Evolutionary conservation across 1,284 basidiomycete species (phyloP), one percentile per base, ranked within the genome.

Genomic region (Athelia sp.): DNA sequence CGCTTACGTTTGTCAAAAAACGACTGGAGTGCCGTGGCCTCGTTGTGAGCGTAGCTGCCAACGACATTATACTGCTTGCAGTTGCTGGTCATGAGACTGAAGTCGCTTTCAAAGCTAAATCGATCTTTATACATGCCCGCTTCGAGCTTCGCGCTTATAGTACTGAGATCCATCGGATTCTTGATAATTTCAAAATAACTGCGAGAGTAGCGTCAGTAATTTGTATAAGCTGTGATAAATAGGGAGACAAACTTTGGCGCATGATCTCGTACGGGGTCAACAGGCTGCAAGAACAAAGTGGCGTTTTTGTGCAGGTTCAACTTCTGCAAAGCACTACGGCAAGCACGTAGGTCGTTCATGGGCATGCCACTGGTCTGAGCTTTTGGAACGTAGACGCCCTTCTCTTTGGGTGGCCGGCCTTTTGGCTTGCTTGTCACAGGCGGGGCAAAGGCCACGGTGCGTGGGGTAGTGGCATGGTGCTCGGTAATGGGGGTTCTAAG

Each of bases 101-200:
- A 90, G 65, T 99, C 96, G 17, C 78, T 74, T 58, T 88, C 85
- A 63, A 98, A 96, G 18, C 78, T 87, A 61, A 87, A 83, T 19
- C 94, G 84, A 59, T 90, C 82, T 53, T 82, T 79, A 71, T 98
- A 99, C 64, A 94, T 81, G 0, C 93, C 93, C 52, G 79, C 82
- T 59, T 93, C 86, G 21, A 99, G 72, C 67, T 97, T 98, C 48
- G 89, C 89, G 18, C 77, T 75, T 72, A 97, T 90, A 0, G 93
- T 95, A 45, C 84, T 85, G 13, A 99, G 74, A 64, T 99, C 96
- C 92, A 99, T 98, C 0, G 97, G 96, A 14, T 87, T 76, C 64
- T 90, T 90, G 68, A 99, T 90, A 51, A 96, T 71, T 47, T 90
- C 83, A 59, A 93, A 93, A 67, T 98, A 98, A 56, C 91, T 93